Evolutionary conservation across 805 yeast species (phyloP).

Genomic region (Lachancea thermotolerans): DNA sequence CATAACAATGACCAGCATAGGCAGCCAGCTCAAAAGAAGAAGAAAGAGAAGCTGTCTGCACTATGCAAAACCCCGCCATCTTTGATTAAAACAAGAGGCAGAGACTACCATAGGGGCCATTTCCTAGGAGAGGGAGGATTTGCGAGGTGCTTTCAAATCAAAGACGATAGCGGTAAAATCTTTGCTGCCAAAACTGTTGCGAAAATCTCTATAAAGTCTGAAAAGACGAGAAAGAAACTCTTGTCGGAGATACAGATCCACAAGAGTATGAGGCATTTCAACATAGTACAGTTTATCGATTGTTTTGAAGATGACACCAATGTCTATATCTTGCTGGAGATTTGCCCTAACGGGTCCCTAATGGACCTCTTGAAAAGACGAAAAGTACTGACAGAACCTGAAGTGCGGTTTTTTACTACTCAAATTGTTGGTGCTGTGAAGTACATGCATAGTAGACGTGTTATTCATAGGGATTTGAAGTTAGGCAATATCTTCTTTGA

Average conservation of each 20-base stretch:
- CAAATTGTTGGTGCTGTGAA: constrained; percentile 92
- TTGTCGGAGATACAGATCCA: constrained; percentile 94
- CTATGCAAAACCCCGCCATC: constrained; percentile 97
- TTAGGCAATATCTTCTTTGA: constrained; percentile 94
- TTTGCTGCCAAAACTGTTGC: constrained; percentile 98
- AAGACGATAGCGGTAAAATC: constrained; percentile 76
- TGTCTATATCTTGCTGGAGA: constrained; percentile 87
- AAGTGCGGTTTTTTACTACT: constrained; percentile 80
- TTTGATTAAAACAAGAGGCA: constrained; percentile 81
- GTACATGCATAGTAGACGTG: constrained; percentile 86
- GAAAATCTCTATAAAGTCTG: constrained; percentile 84
- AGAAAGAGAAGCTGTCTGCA: constrained; percentile 83
- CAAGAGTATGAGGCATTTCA: constrained; percentile 79
- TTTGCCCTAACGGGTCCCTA: constrained; percentile 89
- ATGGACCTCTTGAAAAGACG: constrained; percentile 88
- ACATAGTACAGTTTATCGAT: constrained; percentile 87
- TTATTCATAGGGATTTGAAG: constrained; percentile 92
- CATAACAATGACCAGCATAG: constrained; percentile 13
- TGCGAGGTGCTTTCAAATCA: constrained; percentile 97
- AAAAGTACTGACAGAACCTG: constrained; percentile 82
- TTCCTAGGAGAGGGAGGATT: constrained; percentile 98
- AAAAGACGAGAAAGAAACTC: constrained; percentile 76
- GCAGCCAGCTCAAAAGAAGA: constrained; percentile 44
- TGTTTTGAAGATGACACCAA: constrained; percentile 96
- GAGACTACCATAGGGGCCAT: constrained; percentile 83